Conservation (phyloP, 1,139 yeast genomes). For the Debaryomyces nepalensis region DNA sequence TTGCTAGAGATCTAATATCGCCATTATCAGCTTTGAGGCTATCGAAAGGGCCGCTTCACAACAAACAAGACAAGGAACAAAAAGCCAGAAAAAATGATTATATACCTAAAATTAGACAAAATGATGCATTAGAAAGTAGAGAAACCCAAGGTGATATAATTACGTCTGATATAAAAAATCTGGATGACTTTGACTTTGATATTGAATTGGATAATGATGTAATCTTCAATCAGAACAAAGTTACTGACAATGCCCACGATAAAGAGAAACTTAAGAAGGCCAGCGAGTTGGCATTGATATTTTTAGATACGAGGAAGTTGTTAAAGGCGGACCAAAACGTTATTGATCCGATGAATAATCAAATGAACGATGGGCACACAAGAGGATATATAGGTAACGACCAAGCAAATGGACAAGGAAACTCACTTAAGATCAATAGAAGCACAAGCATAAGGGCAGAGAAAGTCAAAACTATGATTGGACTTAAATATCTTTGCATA, state of each 20-base stretch:
- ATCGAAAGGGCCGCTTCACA: conserved; percentile 5
- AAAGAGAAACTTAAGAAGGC: conserved; percentile 38
- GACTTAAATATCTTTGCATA: conserved; percentile 54
- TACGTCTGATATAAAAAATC: conserved; percentile 2
- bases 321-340: conserved; percentile 49
- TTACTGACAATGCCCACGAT: conserved; percentile 3
- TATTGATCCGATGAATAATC: conserved; percentile 30
- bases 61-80: background rate
- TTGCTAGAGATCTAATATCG: conserved; percentile 5
- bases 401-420: conserved; percentile 12
- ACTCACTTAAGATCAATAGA: conserved; percentile 27
- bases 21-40: conserved; percentile 16
- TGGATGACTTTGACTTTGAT: conserved; percentile 16
- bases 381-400: conserved; percentile 12
- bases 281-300: conserved; percentile 46
- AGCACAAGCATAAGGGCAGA: conserved; percentile 56
- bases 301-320: conserved; percentile 47
- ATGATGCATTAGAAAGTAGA: background rate
- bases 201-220: conserved; percentile 4
- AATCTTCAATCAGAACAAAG: background rate
- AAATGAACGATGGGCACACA: conserved; percentile 10
- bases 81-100: background rate
- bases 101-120: background rate
- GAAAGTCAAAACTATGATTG: conserved; percentile 55
- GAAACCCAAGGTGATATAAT: background rate